Base-by-base conservation (phyloP, 2,329 filamentous ascomycete genomes). In the Stemphylium beticola region DNA sequence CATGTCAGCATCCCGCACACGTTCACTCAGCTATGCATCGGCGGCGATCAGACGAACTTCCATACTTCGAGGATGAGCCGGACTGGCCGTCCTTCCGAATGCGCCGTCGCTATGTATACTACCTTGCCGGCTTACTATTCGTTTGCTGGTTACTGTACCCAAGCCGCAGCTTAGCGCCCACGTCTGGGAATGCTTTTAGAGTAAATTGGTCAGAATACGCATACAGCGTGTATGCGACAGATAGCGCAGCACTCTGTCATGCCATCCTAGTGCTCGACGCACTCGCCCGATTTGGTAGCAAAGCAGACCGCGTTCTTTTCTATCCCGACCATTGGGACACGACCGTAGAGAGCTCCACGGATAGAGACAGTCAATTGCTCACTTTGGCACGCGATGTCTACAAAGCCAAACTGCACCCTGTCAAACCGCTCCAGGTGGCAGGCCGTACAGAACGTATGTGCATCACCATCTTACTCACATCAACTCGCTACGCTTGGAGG, bases 371-470 rank as follows among this genome's bases (percentile, higher is more conserved):
- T 53, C 78, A 81, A 57, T 66, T 85, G 55, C 68, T 85, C 12
- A 62, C 77, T 5, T 57, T 81, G 61, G 83, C 83, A 18, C 74
- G 76, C 57, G 76, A 81, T 48, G 67, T 74, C 17, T 85, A 83
- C 68, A 76, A 79, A 8, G 82, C 80, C 31, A 77, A 80, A 50
- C 66, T 85, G 38, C 71, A 79, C 45, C 81, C 82, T 11, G 74
- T 82, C 36, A 66, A 77, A 48, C 71, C 81, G 6, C 72, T 75
- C 50, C 68, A 52, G 33, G 72, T 76, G 39, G 71, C 75, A 49
- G 61, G 68, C 44, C 66, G 69, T 48, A 69, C 66, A 36, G 59
- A 63, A 62, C 67, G 73, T 73, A 70, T 44, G 65, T 29, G 51
- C 52, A 53, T 56, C 56, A 51, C 53, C 33, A 29, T 29, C 22